Base-by-base conservation (phyloP, 345 rosid species). In the Lepidium sativum region DNA sequence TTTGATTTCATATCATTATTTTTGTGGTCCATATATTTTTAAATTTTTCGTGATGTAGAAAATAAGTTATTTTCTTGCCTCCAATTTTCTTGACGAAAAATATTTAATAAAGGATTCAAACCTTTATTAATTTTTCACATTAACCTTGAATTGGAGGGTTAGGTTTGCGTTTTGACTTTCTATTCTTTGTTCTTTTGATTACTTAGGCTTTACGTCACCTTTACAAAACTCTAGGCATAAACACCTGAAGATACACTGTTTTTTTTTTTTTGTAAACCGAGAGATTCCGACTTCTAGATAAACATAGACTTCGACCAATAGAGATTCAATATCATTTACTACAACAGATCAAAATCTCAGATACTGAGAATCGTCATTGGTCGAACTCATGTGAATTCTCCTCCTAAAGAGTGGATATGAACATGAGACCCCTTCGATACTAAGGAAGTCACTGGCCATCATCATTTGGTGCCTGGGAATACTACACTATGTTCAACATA, bases 141-240 rank as follows among this genome's bases (percentile, higher is more conserved):
- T 58, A 41, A 51, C 71, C 5, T 16, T 27, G 10, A 9, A 32
- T 56, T 73, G 77, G 77, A 67, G 34, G 68, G 60, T 73, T 73
- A 67, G 77, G 77, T 72, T 72, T 66, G 50, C 52, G 42, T 53
- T 58, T 73, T 73, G 72, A 66, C 72, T 43, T 72, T 66, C 9
- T 59, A 57, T 34, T 44, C 57, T 31, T 13, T 8, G 2, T 5
- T 3, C 42, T 45, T 72, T 64, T 44, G 49, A 21, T 50, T 57
- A 41, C 55, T 72, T 50, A 5, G 20, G 9, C 57, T 66, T 60
- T 18, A 73, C 77, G 72, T 60, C 77, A 54, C 33, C 33, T n/a
- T 60, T 49, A 67, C 4, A 63, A 54, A 14, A 27, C 57, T 27
- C 23, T 9, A 8, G 3, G 40, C 10, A 15, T 6, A 38, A 1